Base-by-base conservation (phyloP, 768 basidiomycete species). In the Sporobolomyces pararoseus region DNA sequence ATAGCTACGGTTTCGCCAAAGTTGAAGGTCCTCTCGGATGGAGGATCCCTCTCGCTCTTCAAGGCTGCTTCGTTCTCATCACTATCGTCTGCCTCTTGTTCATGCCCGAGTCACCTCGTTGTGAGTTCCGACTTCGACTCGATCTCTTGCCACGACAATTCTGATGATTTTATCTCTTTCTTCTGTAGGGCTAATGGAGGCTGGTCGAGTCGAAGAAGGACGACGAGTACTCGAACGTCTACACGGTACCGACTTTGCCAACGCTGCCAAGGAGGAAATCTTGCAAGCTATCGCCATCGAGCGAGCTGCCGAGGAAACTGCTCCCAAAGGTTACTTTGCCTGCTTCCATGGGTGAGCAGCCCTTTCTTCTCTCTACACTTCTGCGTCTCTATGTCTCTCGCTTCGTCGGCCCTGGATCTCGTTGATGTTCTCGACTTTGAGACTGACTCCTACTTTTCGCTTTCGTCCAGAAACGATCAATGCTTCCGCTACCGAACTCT, bases 401-500 rank as follows among this genome's bases (percentile, higher is more conserved):
- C n/a, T 6, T 3, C 10, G 1, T 34, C 55, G 29, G 25, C 29
- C 3, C 6, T 17, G 39, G 39, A 10, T 42, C 10, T 17, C 39
- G 9, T 42, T 42, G 39, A 42, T 47, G 46, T 47, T 47, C 7
- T 47, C 21, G 46, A 21, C 7, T 23, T 47, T 12, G 21, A 47
- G 7, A 47, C 46, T 47, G 46, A 47, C 46, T 13, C 21, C 46
- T 21, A 17, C 39, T 9, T 21, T 47, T 47, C 46, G 21, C 17
- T 42, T 42, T 27, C 27, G 3, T 10, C 17, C 51, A 71, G 65
- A 25, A 72, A 72, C 71, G 66, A 72, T 39, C 71, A 69, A 54
- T 75, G 74, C 66, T 76, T 76, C 71, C 73, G 74, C 39, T 76
- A 76, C 66, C 73, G 75, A 52, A 76, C 75, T 2, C 23, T 73